A percentile compares a stretch with the other conserved stretches of the same genome.
These are phyloP conservation scores for Neoboletus magnificus DNA, from an alignment of 768 basidiomycete species.

Conservation along the genomic window DNA sequence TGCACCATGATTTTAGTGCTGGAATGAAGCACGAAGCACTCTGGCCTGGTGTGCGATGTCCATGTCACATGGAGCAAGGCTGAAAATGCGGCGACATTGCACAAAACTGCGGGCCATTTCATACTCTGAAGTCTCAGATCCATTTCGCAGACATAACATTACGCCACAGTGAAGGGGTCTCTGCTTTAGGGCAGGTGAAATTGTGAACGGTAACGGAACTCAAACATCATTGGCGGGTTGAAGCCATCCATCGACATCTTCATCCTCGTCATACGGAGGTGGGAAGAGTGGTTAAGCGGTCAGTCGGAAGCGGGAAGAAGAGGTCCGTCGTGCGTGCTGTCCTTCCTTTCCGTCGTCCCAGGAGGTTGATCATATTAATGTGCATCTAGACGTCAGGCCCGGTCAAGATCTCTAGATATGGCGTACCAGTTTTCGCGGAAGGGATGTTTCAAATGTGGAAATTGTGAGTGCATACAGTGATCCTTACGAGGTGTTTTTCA, in stretches of 20 bases:
- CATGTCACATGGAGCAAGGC: constrained; percentile 9
- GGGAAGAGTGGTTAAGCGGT: constrained; percentile 63
- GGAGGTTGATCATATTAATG: constrained; percentile 16
- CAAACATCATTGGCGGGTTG: constrained; percentile 18
- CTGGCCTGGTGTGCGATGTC: constrained; percentile 4
- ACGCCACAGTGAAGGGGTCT: constrained; percentile 29
- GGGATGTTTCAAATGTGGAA: constrained; percentile 93
- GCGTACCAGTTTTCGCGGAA: constrained; percentile 82
- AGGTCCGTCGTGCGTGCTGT: constrained; percentile 40
- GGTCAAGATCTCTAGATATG: constrained; percentile 51
- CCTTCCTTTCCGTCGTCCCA: constrained; percentile 2
- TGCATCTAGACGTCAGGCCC: constrained; percentile 38
- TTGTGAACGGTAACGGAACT: constrained; percentile 8
- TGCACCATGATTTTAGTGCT: constrained; percentile 12
- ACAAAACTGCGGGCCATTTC: constrained; percentile 8
- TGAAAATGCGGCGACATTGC: constrained; percentile 10
- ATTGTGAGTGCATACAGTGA: constrained; percentile 52
- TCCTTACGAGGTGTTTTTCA: constrained; percentile 9
- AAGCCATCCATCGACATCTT: constrained; percentile 37
- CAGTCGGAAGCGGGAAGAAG: constrained; percentile 73
- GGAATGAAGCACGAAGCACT: constrained; percentile 17
- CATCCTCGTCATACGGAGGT: constrained; percentile 61
- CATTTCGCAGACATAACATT: constrained; percentile 1
- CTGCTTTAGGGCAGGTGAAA: constrained; percentile 34
- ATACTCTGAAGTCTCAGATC: constrained; percentile 6